Evolutionary conservation across 164 flowering plant species (phyloP), one percentile per base, ranked within the genome.

Genomic region (Platanus orientalis): DNA sequence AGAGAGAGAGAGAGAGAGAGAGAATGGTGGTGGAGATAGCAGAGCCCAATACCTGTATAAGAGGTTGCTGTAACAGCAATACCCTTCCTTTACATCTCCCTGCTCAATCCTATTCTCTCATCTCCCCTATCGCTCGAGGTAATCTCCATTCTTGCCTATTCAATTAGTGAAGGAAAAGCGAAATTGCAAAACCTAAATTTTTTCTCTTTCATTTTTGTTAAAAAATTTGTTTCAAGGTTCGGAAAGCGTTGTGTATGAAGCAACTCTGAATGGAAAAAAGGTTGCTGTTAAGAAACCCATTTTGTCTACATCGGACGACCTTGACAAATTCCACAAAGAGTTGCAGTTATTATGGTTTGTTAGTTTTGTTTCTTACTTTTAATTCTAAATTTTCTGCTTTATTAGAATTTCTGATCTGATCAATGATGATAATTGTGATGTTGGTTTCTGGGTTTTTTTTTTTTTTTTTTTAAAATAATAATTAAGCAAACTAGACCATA

Each of bases 231-330:
- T 55, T 32, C 17, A 61, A 90, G 98, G 98, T 27, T 79, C 87
- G 1, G 95, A 94, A 74, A 90, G 98, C 62, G 86, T 89, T 54
- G 98, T 93, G 9, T 93, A 84, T 60, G 91, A 89, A 71, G 98
- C 75, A 14, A 63, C 48, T 21, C 74, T 93, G 44, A 74, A 77
- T 62, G 95, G 88, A 23, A 58, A 57, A 42, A 81, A 57, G 68
- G 97, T 93, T 20, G 98, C 98, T 6, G 90, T 73, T 0, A 93
- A 89, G 74, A 89, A 86, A 60, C 97, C 97, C 16, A 69, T 89
- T 47, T 71, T 93, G 66, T 81, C 97, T 25, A 86, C 92, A 34
- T 82, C 98, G 1, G 80, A 83, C 0, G 91, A 90, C 40, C 60
- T 93, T 50, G 85, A 93, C 69, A 84, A 66, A 44, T 90, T 86